Evolutionary conservation across 129 eudicot genomes (phyloP).

Genomic region (Tanacetum coccineum): DNA sequence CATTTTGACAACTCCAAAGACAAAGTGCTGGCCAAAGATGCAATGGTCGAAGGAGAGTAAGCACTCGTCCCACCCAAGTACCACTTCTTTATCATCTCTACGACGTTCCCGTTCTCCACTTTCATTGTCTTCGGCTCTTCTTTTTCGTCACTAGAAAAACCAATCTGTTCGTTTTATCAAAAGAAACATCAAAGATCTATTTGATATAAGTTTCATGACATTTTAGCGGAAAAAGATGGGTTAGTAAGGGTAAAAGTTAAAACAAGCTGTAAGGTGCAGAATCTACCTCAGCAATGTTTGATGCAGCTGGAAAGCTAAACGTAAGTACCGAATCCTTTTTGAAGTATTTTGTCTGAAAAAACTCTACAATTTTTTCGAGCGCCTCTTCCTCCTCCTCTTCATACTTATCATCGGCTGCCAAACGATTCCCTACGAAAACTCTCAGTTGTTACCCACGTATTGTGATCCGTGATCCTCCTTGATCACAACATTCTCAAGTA

Average conservation of each 20-base stretch:
- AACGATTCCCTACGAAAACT: slow-evolving; percentile 84
- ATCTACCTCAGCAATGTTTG: slow-evolving; percentile 63
- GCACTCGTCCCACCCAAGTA: slow-evolving; percentile 82
- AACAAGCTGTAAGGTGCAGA: background rate
- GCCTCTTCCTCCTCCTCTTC: slow-evolving; percentile 93
- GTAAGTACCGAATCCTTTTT: slow-evolving; percentile 62
- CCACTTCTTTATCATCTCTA: slow-evolving; percentile 83
- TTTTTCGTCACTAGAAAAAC: slow-evolving; percentile 49
- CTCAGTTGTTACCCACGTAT: slow-evolving; percentile 86
- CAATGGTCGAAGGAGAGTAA: slow-evolving; percentile 69
- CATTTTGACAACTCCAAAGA: slow-evolving; percentile 55
- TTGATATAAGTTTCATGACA: no score
- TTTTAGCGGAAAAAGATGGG: no score
- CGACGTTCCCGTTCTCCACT: slow-evolving; percentile 83
- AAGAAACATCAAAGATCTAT: background rate
- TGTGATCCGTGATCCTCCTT: slow-evolving; percentile 96
- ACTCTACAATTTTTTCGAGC: slow-evolving; percentile 55
- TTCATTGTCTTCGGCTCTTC: slow-evolving; percentile 49
- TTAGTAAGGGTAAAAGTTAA: no score
- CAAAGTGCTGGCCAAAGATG: slow-evolving; percentile 55
- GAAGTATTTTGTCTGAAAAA: slow-evolving; percentile 72
- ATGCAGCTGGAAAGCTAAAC: slow-evolving; percentile 53
- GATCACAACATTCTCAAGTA: slow-evolving; percentile 73
- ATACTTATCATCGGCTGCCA: slow-evolving; percentile 80
- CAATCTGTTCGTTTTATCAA: slow-evolving; percentile 37